Evolutionary conservation across 140 eudicot genomes (phyloP).

Genomic region (Senecio squalidus): DNA sequence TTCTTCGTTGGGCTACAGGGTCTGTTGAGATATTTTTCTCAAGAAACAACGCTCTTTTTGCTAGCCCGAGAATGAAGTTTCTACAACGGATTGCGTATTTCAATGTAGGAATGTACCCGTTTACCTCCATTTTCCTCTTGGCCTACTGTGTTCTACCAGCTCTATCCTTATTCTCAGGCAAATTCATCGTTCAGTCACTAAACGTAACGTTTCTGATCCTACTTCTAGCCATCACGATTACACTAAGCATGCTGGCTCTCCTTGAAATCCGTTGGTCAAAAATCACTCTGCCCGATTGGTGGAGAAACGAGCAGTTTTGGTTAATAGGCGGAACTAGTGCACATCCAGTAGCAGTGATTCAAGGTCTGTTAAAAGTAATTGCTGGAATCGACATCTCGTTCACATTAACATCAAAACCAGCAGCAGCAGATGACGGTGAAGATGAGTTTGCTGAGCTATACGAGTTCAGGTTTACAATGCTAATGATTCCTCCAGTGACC

Average conservation of each 20-base stretch:
- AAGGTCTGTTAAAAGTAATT: slow-evolving; percentile 71
- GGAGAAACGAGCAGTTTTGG: slow-evolving; percentile 96
- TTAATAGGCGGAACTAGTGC: slow-evolving; percentile 91
- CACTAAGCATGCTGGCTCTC: slow-evolving; percentile 65
- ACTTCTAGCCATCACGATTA: slow-evolving; percentile 46
- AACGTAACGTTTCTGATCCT: slow-evolving; percentile 52
- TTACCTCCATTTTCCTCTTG: slow-evolving; percentile 68
- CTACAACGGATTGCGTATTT: slow-evolving; percentile 73
- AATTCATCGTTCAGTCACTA: slow-evolving; percentile 77
- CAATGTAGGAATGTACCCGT: slow-evolving; percentile 83
- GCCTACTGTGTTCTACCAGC: slow-evolving; percentile 81
- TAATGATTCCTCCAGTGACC: slow-evolving; percentile 83
- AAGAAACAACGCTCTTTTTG: slow-evolving; percentile 67
- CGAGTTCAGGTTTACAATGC: slow-evolving; percentile 57
- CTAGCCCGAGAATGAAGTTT: slow-evolving; percentile 72
- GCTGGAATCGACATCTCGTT: slow-evolving; percentile 79
- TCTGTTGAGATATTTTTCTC: slow-evolving; percentile 88
- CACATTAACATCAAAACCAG: slow-evolving; percentile 80
- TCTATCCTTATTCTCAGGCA: slow-evolving; percentile 74
- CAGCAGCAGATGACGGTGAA: slow-evolving; percentile 65
- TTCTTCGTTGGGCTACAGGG: slow-evolving; percentile 90
- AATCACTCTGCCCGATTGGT: slow-evolving; percentile 86
- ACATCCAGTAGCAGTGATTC: slow-evolving; percentile 81
- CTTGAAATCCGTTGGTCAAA: slow-evolving; percentile 81
- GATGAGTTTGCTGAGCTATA: slow-evolving; percentile 85